Conservation (phyloP, 768 basidiomycete genomes). For the Nidularia sp. region DNA sequence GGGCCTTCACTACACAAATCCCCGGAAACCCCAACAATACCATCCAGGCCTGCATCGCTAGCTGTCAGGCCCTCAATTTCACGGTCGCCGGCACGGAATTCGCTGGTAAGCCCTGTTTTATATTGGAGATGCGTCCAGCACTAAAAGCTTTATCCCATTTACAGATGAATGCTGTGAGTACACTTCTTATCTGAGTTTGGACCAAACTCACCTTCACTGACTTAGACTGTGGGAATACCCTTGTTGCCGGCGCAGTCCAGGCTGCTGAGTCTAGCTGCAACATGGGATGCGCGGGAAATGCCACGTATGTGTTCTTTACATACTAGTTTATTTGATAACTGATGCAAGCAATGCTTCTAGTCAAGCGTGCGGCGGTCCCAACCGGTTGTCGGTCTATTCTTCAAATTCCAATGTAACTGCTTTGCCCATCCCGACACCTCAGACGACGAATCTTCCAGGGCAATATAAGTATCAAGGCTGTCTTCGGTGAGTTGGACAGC, state of each 20-base stretch:
- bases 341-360: slow-evolving; percentile 20
- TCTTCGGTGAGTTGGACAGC: slow-evolving; percentile 40
- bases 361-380: slow-evolving; percentile 70
- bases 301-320: slow-evolving; percentile 38
- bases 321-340: background rate
- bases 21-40: slow-evolving; percentile 37
- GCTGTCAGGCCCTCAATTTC: slow-evolving; percentile 53
- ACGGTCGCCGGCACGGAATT: slow-evolving; percentile 73
- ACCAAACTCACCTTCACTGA: background rate
- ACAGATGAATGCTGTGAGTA: slow-evolving; percentile 42
- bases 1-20: slow-evolving; percentile 37
- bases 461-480: slow-evolving; percentile 67
- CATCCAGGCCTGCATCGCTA: slow-evolving; percentile 56
- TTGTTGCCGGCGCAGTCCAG: slow-evolving; percentile 56
- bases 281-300: slow-evolving; percentile 71
- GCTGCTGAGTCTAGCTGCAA: slow-evolving; percentile 53
- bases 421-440: slow-evolving; percentile 54
- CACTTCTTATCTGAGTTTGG: background rate
- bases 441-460: slow-evolving; percentile 57
- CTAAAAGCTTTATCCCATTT: background rate
- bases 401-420: slow-evolving; percentile 44
- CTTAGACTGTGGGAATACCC: slow-evolving; percentile 66
- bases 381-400: slow-evolving; percentile 68
- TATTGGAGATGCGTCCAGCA: background rate
- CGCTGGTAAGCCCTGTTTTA: slow-evolving; percentile 31